phyloP scores from a whole-genome alignment of 2,329 filamentous ascomycete species.

The Grosmannia penicillata region DNA sequence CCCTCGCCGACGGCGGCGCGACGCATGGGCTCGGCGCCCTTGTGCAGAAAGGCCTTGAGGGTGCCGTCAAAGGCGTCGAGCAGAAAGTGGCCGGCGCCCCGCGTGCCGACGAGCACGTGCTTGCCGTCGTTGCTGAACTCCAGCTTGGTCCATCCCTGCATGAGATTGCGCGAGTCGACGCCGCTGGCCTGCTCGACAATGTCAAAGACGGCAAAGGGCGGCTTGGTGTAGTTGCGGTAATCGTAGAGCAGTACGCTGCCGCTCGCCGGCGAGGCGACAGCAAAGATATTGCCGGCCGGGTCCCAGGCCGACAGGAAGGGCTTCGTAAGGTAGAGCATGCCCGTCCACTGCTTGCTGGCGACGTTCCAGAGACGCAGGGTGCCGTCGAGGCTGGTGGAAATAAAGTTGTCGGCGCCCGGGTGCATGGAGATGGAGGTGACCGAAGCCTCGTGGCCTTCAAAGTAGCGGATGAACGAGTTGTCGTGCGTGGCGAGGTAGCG shows the following conservation, averaged over 20 bases:
- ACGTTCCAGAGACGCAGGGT: conserved; percentile 87
- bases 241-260: conserved; percentile 82
- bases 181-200: conserved; percentile 41
- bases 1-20: conserved; percentile 39
- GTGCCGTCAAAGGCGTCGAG: conserved; percentile 84
- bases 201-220: conserved; percentile 78
- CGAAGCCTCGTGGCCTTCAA: conserved; percentile 71
- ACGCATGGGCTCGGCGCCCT: conserved; percentile 36
- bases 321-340: conserved; percentile 63
- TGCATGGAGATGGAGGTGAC: conserved; percentile 78
- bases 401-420: conserved; percentile 77
- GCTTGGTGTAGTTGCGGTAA: conserved; percentile 82
- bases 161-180: conserved; percentile 39
- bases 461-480: conserved; percentile 93
- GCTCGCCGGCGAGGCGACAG: conserved; percentile 68
- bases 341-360: conserved; percentile 63
- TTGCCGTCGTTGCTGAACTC: conserved; percentile 97
- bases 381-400: conserved; percentile 82
- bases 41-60: conserved; percentile 58
- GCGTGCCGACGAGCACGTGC: conserved; percentile 68
- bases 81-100: conserved; percentile 72
- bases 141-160: conserved; percentile 71
- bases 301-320: conserved; percentile 83
- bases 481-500: conserved; percentile 85
- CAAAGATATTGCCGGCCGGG: conserved; percentile 82